Percentiles rank a stretch among this genome's conserved stretches.
Evolutionary conservation across 495 filamentous ascomycete species (phyloP).

Genomic region (Penicillium bialowiezense): DNA sequence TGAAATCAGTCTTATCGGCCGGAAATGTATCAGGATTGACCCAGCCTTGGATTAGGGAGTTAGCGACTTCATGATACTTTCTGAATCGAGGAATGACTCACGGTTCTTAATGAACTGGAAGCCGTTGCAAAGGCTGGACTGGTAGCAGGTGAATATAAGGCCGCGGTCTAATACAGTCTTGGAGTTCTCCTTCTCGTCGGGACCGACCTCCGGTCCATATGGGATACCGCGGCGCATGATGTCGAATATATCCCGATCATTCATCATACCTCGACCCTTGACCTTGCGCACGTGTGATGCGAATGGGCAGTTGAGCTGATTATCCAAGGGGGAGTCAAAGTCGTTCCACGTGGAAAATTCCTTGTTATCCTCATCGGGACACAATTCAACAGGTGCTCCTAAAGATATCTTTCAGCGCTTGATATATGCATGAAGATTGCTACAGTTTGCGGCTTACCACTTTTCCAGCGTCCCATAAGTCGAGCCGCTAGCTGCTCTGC

Average conservation of each 20-base stretch:
- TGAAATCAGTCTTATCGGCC: slow-evolving; percentile 2
- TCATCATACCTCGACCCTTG: slow-evolving; percentile 34
- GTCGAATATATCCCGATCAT: slow-evolving; percentile 14
- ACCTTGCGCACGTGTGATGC: slow-evolving; percentile 43
- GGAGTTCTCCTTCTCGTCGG: slow-evolving; percentile 10
- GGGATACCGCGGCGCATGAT: slow-evolving; percentile 42
- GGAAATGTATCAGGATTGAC: slow-evolving; percentile 10
- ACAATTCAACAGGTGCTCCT: slow-evolving; percentile 35
- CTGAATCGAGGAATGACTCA: slow-evolving; percentile 1
- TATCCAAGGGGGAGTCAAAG: slow-evolving; percentile 18
- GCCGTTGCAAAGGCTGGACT: slow-evolving; percentile 11
- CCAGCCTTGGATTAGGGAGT: slow-evolving; percentile 6
- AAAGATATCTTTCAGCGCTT: not conserved
- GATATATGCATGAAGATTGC: not conserved
- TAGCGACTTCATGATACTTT: not conserved
- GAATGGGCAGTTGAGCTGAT: slow-evolving; percentile 35
- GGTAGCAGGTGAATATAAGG: slow-evolving; percentile 11
- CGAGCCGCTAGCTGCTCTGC: slow-evolving; percentile 38
- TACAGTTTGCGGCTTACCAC: slow-evolving; percentile 22
- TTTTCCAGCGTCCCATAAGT: slow-evolving; percentile 42
- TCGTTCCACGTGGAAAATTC: slow-evolving; percentile 28
- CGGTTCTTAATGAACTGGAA: slow-evolving; percentile 10
- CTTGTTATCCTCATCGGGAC: slow-evolving; percentile 28
- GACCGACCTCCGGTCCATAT: slow-evolving; percentile 36
- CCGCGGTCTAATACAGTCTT: slow-evolving; percentile 10